Evolutionary conservation across 257 asterid species (phyloP), one percentile per base, ranked within the genome.

Genomic region (Solanum virginianum): DNA sequence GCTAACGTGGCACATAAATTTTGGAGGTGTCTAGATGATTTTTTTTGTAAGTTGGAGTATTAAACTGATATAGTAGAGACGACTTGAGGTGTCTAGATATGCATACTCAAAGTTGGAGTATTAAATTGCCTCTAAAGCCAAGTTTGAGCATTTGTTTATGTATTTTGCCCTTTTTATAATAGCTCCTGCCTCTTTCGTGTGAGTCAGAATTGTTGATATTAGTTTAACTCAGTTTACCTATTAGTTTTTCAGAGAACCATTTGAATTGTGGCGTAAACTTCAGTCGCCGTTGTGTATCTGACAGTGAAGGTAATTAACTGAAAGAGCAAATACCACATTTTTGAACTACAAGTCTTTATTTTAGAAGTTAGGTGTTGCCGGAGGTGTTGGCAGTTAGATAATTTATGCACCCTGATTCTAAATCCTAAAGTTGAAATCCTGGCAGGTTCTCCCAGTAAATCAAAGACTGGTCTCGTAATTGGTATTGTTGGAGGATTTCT

Each of bases 211-310:
- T 57, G 83, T 65, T 84, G 60, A 79, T 17, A 36, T 88, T 8
- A 36, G 84, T 86, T 85, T 85, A 89, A 89, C 87, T 87, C 84
- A 72, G 81, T 80, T 85, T 88, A 49, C 83, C 49, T 84, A 81
- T 90, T 92, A 95, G 99, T 92, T 97, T 97, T 90, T 87, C 99
- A 84, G 98, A 97, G 84, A 97, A 97, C 92, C 92, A 84, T 60
- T 87, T 97, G 89, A 91, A 89, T 70, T 97, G 99, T 85, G 98
- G 98, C 75, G 16, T 75, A 86, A 92, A 88, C 86, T 86, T 68
- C 55, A 81, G 88, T 43, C 94, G 80, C 53, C 86, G 14, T 18
- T 97, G 98, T 87, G 97, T 85, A 63, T 90, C 93, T 69, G 88
- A 85, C 47, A 88, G 72, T 83, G 97, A 91, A 92, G 98, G 98